These are phyloP conservation scores for Gynandropsis gynandra DNA, from an alignment of 345 rosid genomes.

Conservation along the genomic window DNA sequence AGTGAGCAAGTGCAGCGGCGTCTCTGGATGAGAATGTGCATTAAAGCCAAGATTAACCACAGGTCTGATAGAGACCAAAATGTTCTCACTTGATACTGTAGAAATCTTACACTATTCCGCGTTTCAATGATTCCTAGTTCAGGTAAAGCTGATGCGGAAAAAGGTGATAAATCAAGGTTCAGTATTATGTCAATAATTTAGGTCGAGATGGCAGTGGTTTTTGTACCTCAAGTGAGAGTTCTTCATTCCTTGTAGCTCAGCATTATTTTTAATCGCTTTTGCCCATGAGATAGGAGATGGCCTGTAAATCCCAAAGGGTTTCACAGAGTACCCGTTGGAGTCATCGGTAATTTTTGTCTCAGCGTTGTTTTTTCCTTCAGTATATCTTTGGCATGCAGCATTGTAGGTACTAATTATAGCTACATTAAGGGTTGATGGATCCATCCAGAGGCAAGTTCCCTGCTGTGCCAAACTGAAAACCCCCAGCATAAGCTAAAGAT, in stretches of 20 bases:
- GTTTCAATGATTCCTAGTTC: too few species aligned
- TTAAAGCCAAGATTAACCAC: conserved; percentile 11
- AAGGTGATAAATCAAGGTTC: too few species aligned
- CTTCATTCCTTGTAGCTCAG: conserved; percentile 83
- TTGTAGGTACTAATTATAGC: conserved; percentile 71
- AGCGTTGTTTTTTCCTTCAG: conserved; percentile 26
- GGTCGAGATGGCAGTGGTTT: conserved; percentile 7
- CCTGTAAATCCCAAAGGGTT: conserved; percentile 56
- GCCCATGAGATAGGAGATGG: conserved; percentile 72
- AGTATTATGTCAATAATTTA: neutral
- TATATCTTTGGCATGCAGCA: conserved; percentile 46
- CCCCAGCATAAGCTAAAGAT: conserved; percentile 12
- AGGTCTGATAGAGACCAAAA: neutral
- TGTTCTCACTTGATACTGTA: neutral
- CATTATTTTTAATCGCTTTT: conserved; percentile 78
- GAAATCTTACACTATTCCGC: too few species aligned
- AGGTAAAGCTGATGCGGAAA: too few species aligned
- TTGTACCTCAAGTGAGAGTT: conserved; percentile 76
- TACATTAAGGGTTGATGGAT: conserved; percentile 71
- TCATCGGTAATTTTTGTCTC: conserved; percentile 22
- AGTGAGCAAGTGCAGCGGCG: conserved; percentile 87
- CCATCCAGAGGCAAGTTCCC: conserved; percentile 77
- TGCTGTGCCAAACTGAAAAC: conserved; percentile 58
- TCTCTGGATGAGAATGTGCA: conserved; percentile 46
- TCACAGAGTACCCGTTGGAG: conserved; percentile 33